Percentiles rank a stretch among this genome's conserved stretches.
Conservation (phyloP, 148 eudicot genomes). For the Dysphania ambrosioides region DNA sequence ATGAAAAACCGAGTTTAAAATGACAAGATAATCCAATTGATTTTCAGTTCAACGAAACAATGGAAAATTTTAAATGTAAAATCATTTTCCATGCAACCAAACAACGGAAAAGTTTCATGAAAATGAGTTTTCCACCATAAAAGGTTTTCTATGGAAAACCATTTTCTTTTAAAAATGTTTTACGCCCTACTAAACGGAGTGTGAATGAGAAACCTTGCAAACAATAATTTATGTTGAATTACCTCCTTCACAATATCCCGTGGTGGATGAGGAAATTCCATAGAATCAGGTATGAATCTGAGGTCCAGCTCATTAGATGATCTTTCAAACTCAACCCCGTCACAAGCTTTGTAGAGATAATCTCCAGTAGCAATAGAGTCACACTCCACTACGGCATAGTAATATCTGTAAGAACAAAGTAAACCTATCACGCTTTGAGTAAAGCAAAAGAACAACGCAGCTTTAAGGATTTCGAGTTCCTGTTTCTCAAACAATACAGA, state of each 20-base stretch:
- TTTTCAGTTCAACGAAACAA: too few species aligned
- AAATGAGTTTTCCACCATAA: too few species aligned
- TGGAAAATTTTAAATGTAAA: too few species aligned
- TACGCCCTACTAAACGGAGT: too few species aligned
- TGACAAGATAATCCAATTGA: too few species aligned
- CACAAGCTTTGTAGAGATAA: conserved; percentile 78
- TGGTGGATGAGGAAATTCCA: conserved; percentile 81
- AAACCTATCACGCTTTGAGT: background rate
- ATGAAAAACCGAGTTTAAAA: too few species aligned
- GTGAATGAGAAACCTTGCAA: too few species aligned
- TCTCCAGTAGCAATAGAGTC: conserved; percentile 88
- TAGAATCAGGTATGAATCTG: conserved; percentile 89
- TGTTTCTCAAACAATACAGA: background rate
- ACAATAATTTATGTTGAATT: too few species aligned
- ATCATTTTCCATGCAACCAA: too few species aligned
- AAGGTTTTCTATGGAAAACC: too few species aligned
- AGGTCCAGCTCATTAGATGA: conserved; percentile 86
- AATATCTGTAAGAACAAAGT: conserved; percentile 49
- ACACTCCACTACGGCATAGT: conserved; percentile 93
- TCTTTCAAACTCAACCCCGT: conserved; percentile 89
- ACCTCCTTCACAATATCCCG: conserved; percentile 94
- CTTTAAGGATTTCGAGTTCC: background rate
- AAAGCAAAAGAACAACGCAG: background rate
- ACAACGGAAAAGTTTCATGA: too few species aligned
- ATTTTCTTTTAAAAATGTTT: too few species aligned